phyloP scores from a whole-genome alignment of 2,329 filamentous ascomycete species.

The Stagonosporopsis cucurbitacearum region DNA sequence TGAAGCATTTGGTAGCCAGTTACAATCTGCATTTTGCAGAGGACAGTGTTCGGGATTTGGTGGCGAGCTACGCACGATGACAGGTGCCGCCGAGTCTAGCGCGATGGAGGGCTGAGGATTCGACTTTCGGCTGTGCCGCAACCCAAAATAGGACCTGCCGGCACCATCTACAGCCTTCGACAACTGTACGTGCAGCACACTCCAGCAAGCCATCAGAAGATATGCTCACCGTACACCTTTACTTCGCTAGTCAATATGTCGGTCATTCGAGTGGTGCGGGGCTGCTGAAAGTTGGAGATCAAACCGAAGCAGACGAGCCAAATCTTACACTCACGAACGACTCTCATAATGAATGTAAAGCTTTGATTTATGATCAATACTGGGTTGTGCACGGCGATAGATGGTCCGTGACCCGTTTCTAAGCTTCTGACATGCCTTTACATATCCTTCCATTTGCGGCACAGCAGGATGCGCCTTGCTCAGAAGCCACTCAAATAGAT shows the following conservation, averaged over 20 bases:
- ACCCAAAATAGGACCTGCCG: not conserved
- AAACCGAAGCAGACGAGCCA: too few species aligned
- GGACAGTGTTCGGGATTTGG: not conserved
- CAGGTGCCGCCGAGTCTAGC: not conserved
- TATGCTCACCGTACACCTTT: not conserved
- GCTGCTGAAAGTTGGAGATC: not conserved
- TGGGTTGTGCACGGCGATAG: not conserved
- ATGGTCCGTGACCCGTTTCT: not conserved
- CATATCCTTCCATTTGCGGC: slow-evolving; percentile 7
- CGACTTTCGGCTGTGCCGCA: slow-evolving; percentile 9
- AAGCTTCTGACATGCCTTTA: slow-evolving; percentile 13
- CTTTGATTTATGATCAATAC: not conserved
- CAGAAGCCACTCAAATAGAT: not conserved
- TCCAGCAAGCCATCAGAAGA: slow-evolving; percentile 8
- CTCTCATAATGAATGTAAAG: too few species aligned
- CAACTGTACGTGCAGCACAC: not conserved
- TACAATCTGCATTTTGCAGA: not conserved
- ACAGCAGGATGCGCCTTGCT: slow-evolving; percentile 1
- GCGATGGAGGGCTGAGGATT: slow-evolving; percentile 1
- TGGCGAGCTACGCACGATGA: not conserved
- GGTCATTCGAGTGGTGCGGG: not conserved
- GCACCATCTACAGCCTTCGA: not conserved
- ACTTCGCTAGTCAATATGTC: too few species aligned
- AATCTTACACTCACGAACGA: too few species aligned
- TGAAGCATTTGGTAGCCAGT: not conserved